Percentiles rank a stretch among this genome's conserved stretches.
Conservation (phyloP, 148 eudicot species). For the Nepenthes mirabilis region DNA sequence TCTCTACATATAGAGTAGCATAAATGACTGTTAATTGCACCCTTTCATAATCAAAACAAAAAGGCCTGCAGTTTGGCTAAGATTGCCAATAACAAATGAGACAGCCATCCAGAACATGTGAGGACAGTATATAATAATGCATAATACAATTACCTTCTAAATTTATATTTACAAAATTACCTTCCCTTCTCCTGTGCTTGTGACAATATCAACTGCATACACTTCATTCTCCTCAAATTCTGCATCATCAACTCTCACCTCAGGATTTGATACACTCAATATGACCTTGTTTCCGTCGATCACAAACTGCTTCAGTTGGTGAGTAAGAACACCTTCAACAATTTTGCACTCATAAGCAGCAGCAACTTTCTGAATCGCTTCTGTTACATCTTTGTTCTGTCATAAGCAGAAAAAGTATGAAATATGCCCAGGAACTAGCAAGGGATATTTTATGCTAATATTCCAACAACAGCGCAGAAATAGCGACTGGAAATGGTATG, state of each 20-base stretch:
- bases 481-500: too few species aligned
- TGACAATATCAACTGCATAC: constrained; percentile 64
- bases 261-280: constrained; percentile 59
- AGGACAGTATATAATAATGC: too few species aligned
- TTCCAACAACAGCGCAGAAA: too few species aligned
- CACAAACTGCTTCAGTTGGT: constrained; percentile 83
- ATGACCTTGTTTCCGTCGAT: constrained; percentile 95
- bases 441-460: too few species aligned
- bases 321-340: constrained; percentile 89
- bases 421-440: neutral
- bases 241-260: constrained; percentile 74
- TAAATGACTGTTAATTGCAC: too few species aligned
- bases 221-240: constrained; percentile 95
- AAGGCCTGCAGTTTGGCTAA: too few species aligned
- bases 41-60: too few species aligned
- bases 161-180: constrained; percentile 13
- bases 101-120: too few species aligned
- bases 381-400: constrained; percentile 80
- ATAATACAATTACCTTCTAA: too few species aligned
- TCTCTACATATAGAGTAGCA: neutral
- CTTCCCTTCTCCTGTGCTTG: constrained; percentile 91
- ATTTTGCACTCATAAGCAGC: constrained; percentile 89
- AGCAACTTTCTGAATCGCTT: constrained; percentile 90
- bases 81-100: too few species aligned
- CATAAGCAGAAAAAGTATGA: neutral